Percentiles rank a stretch among this genome's conserved stretches.
Evolutionary conservation across 2,329 filamentous ascomycete species (phyloP).

Genomic region (Fusarium sp.): DNA sequence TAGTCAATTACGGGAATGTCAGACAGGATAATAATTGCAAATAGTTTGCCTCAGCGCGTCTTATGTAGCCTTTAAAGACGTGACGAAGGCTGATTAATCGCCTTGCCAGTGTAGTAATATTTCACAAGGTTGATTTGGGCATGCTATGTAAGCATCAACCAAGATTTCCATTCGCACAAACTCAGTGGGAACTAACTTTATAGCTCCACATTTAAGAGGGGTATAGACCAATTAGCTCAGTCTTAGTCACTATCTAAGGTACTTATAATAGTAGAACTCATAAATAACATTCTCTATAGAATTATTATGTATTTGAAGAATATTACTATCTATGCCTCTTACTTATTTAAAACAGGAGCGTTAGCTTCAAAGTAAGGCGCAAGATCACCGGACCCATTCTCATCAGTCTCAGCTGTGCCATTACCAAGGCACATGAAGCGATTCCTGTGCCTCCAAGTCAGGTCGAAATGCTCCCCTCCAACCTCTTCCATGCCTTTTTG

Average conservation of each 20-base stretch:
- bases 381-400: background rate
- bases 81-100: too few relatives aligned
- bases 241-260: background rate
- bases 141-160: too few relatives aligned
- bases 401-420: background rate
- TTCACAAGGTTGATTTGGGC: too few relatives aligned
- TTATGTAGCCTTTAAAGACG: too few relatives aligned
- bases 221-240: background rate
- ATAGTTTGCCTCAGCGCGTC: too few relatives aligned
- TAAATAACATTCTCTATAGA: background rate
- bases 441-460: background rate
- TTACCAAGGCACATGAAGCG: constrained; percentile 10
- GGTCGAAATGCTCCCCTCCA: constrained; percentile 1
- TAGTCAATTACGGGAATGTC: too few relatives aligned
- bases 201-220: too few relatives aligned
- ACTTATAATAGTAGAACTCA: background rate
- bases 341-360: background rate
- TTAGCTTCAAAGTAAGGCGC: constrained; percentile 4
- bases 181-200: background rate
- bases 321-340: background rate
- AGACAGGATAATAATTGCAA: too few relatives aligned
- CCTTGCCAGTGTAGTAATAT: too few relatives aligned
- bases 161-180: too few relatives aligned
- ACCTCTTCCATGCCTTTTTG: background rate
- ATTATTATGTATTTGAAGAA: background rate